Conservation (phyloP, 331 rosid genomes). For the Phaseolus coccineus region DNA sequence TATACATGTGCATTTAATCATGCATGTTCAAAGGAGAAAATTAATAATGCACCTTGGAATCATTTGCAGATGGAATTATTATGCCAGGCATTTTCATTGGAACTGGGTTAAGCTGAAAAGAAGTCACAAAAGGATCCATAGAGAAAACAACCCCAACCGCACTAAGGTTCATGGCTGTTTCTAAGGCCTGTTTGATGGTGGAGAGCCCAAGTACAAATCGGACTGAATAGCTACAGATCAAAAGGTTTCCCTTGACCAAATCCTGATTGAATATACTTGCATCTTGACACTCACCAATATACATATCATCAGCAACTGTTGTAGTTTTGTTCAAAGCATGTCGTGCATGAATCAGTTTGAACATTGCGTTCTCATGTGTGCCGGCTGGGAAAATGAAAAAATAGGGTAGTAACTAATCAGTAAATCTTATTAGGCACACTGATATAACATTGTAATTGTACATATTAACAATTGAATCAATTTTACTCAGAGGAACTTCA, state of each 20-base stretch:
- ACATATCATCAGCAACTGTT: conserved; percentile 63
- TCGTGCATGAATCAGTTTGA: conserved; percentile 73
- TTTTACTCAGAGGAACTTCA: too few relatives aligned
- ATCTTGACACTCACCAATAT: conserved; percentile 91
- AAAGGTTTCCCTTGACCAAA: conserved; percentile 74
- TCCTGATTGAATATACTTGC: conserved; percentile 63
- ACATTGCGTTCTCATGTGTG: conserved; percentile 59
- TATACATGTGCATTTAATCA: conserved; percentile 2
- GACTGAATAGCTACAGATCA: conserved; percentile 91
- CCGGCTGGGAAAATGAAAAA: conserved; percentile 65
- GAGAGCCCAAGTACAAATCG: conserved; percentile 90
- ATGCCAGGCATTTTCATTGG: conserved; percentile 88
- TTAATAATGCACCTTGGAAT: conserved; percentile 73
- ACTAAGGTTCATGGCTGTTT: conserved; percentile 78
- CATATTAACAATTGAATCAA: too few relatives aligned
- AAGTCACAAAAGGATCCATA: conserved; percentile 78
- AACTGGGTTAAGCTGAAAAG: conserved; percentile 88
- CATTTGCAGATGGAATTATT: conserved; percentile 77
- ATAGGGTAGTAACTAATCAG: not conserved
- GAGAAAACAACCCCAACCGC: conserved; percentile 87
- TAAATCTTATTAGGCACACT: conserved; percentile 11
- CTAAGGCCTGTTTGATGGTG: conserved; percentile 70
- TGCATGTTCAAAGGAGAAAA: conserved; percentile 8
- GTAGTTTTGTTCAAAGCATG: conserved; percentile 75
- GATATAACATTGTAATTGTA: conserved; percentile 36